Base-by-base conservation (phyloP, 176 grass and related monocot species). In the Cocos nucifera region DNA sequence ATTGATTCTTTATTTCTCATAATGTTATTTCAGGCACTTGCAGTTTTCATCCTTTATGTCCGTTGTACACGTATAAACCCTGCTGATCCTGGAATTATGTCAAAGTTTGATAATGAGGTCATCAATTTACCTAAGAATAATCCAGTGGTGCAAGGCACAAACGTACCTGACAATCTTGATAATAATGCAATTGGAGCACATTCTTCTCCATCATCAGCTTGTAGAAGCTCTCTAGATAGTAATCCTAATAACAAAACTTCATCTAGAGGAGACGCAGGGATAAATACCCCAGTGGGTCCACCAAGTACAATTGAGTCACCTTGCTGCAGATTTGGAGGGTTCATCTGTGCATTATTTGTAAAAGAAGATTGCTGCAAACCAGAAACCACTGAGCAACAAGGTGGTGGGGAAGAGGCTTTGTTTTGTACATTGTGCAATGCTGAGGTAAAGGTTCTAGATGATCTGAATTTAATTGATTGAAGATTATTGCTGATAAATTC, bases 31-130 rank as follows among this genome's bases (percentile, higher is more conserved):
- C 79, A 98, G 94, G 87, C 88, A 22, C 56, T 98, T 65, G 73
- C 82, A 25, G 94, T 98, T 80, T 98, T 98, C 72, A 83, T 93
- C 63, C 87, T 98, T 66, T 98, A 98, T 24, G 70, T 98, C 5
- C 88, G 94, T 17, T 98, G 94, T 73, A 98, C 94, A 59, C 89
- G 82, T 72, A 98, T 98, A 78, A 98, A 98, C 74, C 94, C 94
- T 56, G 94, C 94, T 24, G 94, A 98, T 86, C 87, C 88, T 65
- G 88, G 94, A 64, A 98, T 98, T 50, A 93, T 98, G 88, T 80
- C 84, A 54, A 98, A 83, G 71, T 98, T 86, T 62, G 88, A 98
- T 67, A 78, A 91, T 76, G 80, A 80, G 14, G 53, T 86, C 69
- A 79, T 92, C 51, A 65, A 79, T 61, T 59, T 89, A 51, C 82